phyloP scores from a whole-genome alignment of 2,329 filamentous ascomycete species.

The Colletotrichum agaves region DNA sequence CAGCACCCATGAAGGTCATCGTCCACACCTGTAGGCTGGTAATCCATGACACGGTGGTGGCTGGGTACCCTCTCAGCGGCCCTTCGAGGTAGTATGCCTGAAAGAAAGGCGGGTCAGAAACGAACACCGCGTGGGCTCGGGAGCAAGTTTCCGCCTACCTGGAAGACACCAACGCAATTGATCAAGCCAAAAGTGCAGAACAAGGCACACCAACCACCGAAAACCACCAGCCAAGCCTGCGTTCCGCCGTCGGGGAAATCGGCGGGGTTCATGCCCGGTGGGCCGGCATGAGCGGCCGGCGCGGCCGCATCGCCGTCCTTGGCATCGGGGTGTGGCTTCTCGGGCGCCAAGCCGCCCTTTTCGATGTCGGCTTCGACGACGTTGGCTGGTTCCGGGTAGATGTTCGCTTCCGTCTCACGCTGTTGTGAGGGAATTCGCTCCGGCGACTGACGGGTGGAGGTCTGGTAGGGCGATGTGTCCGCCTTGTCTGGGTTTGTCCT shows the following conservation, averaged over 20 bases:
- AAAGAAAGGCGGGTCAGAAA: no score
- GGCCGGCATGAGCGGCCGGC: slow-evolving; percentile 27
- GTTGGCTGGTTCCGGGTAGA: slow-evolving; percentile 45
- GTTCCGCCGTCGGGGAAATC: slow-evolving; percentile 70
- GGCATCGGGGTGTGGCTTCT: background rate
- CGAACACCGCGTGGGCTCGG: no score
- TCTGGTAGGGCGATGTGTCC: slow-evolving; percentile 36
- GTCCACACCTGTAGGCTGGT: slow-evolving; percentile 62
- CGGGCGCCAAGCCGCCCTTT: slow-evolving; percentile 39
- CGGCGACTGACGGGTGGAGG: slow-evolving; percentile 38
- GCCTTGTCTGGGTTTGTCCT: slow-evolving; percentile 32
- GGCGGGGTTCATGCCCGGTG: slow-evolving; percentile 50
- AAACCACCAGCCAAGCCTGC: slow-evolving; percentile 67
- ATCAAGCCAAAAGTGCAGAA: slow-evolving; percentile 58
- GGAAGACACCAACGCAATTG: slow-evolving; percentile 65
- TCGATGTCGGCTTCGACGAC: slow-evolving; percentile 49
- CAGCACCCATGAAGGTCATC: slow-evolving; percentile 60
- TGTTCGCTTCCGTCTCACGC: slow-evolving; percentile 49
- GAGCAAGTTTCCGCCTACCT: slow-evolving; percentile 40
- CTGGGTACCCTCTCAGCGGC: slow-evolving; percentile 58
- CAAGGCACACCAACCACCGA: slow-evolving; percentile 55
- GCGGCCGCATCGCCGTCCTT: slow-evolving; percentile 34
- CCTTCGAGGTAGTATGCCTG: slow-evolving; percentile 63
- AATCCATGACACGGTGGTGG: slow-evolving; percentile 69
- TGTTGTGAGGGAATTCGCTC: slow-evolving; percentile 47